Evolutionary conservation across 352 stramenopile genomes (phyloP), one percentile per base, ranked within the genome.

Genomic region (Globisporangium alternatum): DNA sequence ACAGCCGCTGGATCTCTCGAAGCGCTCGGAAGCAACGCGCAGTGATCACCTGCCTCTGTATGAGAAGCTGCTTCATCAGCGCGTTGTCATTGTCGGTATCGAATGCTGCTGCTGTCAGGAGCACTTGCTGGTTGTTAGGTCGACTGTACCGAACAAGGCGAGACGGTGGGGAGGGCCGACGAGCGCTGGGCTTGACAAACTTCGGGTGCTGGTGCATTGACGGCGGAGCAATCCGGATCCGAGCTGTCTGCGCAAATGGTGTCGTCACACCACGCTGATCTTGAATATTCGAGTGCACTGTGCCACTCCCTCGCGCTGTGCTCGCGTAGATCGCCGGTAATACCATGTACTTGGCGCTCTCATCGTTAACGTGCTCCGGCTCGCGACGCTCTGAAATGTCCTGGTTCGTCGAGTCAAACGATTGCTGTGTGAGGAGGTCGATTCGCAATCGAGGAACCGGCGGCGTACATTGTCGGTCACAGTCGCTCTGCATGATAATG

Each of bases 61-160:
- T 1, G 0, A 72, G 13, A 2, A 17, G 60, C 19, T 10, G 21
- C 21, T 49, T 98, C 93, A 72, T 98, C 93, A 13, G 89, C 97
- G 60, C 67, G 81, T 60, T 21, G 5, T 37, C 55, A 17, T 60
- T 19, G 30, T 43, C 15, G 1, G 13, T 19, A 39, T 30, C 22
- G 56, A 21, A 15, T 35, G 39, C 5, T 28, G 1, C 9, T 21
- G 25, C 19, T 6, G 48, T 13, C 22, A 55, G 25, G 15, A 19
- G 17, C 10, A 19, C 43, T 15, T 30, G 39, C n/a, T 56, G 61
- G 33, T 66, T 66, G 41, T 22, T 66, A 6, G 39, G 28, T 0
- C 6, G 47, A 6, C 35, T 58, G 41, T 52, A 39, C 1, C 58
- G 13, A 48, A 31, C 3, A n/a, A 35, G 10, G 9, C 49, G 49